Percentiles rank a stretch among this genome's conserved stretches.
Conservation (phyloP, 2,329 filamentous ascomycete species). For the Penicillium hordei region DNA sequence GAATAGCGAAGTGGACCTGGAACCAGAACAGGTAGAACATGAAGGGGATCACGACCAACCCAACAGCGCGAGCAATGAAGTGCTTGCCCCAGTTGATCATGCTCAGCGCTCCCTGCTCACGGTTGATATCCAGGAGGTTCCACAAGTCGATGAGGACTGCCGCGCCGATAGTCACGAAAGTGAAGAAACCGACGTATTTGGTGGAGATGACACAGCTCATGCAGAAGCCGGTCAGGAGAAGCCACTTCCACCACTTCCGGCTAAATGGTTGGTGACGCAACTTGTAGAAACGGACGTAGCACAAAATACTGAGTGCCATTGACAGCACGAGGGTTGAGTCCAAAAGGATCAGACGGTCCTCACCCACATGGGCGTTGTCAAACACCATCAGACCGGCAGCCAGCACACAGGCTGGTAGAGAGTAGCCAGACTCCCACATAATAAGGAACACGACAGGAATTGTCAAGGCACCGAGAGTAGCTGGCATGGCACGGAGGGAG, state of each 20-base stretch:
- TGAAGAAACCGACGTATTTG: conserved; percentile 96
- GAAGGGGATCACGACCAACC: conserved; percentile 87
- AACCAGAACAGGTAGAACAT: conserved; percentile 99
- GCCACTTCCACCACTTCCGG: conserved; percentile 99
- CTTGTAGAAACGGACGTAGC: conserved; percentile 98
- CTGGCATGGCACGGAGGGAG: conserved; percentile 89
- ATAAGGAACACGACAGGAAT: conserved; percentile 93
- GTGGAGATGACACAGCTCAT: conserved; percentile 97
- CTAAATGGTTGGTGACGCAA: conserved; percentile 83
- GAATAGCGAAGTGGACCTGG: conserved; percentile 95
- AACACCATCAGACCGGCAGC: conserved; percentile 85
- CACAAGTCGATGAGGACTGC: conserved; percentile 93
- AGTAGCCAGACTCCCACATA: conserved; percentile 99
- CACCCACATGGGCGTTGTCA: conserved; percentile 96
- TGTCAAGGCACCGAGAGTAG: conserved; percentile 85
- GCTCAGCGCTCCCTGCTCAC: conserved; percentile 74
- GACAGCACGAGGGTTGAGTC: conserved; percentile 92
- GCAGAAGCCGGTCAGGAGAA: conserved; percentile 88
- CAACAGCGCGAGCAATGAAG: conserved; percentile 81
- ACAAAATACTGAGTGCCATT: conserved; percentile 91
- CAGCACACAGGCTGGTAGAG: conserved; percentile 84
- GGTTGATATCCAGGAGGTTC: conserved; percentile 88
- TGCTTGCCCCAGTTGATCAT: conserved; percentile 83
- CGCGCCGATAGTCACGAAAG: conserved; percentile 93
- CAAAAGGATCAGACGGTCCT: conserved; percentile 90